Evolutionary conservation across 495 filamentous ascomycete genomes (phyloP).

Genomic region (Bathelium albidoporum): DNA sequence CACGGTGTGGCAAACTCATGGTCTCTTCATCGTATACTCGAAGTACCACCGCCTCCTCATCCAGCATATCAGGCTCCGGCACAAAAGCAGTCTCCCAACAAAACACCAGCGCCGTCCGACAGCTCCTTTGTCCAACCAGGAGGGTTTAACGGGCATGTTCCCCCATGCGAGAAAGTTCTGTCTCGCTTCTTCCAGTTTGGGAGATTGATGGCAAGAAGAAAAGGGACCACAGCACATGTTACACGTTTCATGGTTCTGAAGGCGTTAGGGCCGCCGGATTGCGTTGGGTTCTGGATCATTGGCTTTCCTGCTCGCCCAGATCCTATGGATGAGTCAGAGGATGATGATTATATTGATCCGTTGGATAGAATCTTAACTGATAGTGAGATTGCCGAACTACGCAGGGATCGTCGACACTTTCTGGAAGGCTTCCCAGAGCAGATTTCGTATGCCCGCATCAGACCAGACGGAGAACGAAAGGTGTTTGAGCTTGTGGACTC

Average conservation of each 20-base stretch:
- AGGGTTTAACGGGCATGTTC: neutral
- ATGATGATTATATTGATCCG: neutral
- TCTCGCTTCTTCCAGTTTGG: neutral
- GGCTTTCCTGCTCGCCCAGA: neutral
- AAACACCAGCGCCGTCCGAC: neutral
- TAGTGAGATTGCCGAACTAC: neutral
- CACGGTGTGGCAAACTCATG: neutral
- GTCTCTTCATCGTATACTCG: neutral
- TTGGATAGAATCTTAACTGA: neutral
- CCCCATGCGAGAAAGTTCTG: neutral
- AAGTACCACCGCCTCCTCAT: neutral
- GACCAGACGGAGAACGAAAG: neutral
- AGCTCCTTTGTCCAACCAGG: neutral
- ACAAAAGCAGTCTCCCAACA: neutral
- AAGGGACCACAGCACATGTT: neutral
- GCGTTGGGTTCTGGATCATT: neutral
- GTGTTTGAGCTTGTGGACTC: neutral
- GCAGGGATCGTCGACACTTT: neutral
- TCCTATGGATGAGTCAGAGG: neutral
- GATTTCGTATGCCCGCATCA: neutral
- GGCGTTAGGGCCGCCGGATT: neutral
- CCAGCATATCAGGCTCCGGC: neutral
- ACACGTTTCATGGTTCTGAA: neutral
- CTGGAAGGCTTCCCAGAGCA: neutral
- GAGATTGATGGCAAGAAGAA: neutral